These are phyloP conservation scores for Boletus holoroseus DNA, from an alignment of 1,284 basidiomycete species.

Conservation along the genomic window DNA sequence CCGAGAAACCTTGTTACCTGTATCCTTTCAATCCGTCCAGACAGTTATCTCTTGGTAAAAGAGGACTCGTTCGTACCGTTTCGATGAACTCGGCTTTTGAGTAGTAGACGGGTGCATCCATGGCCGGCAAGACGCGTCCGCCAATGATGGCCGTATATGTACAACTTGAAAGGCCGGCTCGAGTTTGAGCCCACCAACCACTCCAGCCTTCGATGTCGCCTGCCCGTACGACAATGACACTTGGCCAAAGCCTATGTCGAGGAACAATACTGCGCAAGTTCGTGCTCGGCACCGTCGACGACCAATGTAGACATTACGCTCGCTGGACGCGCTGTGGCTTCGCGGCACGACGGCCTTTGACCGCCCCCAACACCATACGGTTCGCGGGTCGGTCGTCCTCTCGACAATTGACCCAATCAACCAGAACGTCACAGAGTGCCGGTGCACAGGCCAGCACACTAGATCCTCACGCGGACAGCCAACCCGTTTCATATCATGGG, in stretches of 20 bases:
- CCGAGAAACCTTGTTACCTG: constrained; percentile 90
- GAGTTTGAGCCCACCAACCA: no score
- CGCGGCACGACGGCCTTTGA: constrained; percentile 1
- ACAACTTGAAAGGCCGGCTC: neutral
- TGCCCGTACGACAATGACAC: constrained; percentile 3
- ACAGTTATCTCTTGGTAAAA: neutral
- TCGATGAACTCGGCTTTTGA: constrained; percentile 76
- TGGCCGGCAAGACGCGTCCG: constrained; percentile 27
- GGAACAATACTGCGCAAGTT: constrained; percentile 8
- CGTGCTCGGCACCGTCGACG: neutral
- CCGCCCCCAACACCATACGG: neutral
- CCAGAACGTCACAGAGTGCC: constrained; percentile 5
- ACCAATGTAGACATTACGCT: constrained; percentile 11
- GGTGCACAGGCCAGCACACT: constrained; percentile 7
- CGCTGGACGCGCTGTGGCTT: neutral
- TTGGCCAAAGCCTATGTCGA: constrained; percentile 16
- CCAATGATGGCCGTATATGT: constrained; percentile 6
- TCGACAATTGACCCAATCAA: constrained; percentile 14
- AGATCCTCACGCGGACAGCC: constrained; percentile 7
- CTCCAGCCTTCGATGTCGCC: constrained; percentile 10
- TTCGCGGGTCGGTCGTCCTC: neutral
- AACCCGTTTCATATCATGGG: constrained; percentile 46
- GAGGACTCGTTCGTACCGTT: constrained; percentile 46
- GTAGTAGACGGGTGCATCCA: constrained; percentile 71
- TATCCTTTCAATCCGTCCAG: constrained; percentile 46